A percentile compares a stretch with the other conserved stretches of the same genome.
Evolutionary conservation across 768 basidiomycete species (phyloP).

Genomic region (Pisolithus sp.): DNA sequence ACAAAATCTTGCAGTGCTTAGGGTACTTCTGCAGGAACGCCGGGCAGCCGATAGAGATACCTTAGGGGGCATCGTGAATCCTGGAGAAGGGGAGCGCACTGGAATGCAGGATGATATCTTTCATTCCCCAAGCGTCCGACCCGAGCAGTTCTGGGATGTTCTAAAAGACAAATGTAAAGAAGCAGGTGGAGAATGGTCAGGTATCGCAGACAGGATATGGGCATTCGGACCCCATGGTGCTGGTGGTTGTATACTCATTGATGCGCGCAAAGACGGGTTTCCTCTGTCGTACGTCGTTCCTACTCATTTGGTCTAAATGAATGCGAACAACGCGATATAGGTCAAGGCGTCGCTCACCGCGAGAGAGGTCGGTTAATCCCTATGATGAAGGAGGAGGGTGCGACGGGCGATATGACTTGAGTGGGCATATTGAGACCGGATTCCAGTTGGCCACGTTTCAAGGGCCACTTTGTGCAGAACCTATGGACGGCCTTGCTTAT

Average conservation of each 20-base stretch:
- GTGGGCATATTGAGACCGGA: constrained; percentile 81
- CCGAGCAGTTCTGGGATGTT: constrained; percentile 76
- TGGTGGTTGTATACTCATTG: constrained; percentile 83
- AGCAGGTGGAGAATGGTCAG: constrained; percentile 74
- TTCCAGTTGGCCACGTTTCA: constrained; percentile 94
- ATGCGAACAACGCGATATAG: constrained; percentile 28
- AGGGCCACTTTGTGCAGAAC: constrained; percentile 93
- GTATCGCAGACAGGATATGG: constrained; percentile 70
- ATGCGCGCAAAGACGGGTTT: constrained; percentile 45
- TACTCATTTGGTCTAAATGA: constrained; percentile 1
- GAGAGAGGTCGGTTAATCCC: constrained; percentile 26
- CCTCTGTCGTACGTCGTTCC: constrained; percentile 49
- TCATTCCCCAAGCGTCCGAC: constrained; percentile 55
- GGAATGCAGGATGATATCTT: constrained; percentile 53
- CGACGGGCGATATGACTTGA: constrained; percentile 50
- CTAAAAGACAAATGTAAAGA: constrained; percentile 58
- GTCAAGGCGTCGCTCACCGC: constrained; percentile 44
- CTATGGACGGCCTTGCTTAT: constrained; percentile 88
- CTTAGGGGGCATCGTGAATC: constrained; percentile 1
- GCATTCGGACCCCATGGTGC: constrained; percentile 86
- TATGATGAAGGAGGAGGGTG: constrained; percentile 28
- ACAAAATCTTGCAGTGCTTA: constrained; percentile 60
- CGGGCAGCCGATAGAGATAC: constrained; percentile 31
- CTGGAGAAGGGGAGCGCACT: constrained; percentile 32
- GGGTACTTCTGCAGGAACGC: constrained; percentile 50